phyloP scores from a whole-genome alignment of 179 eudicot genomes.

The Patellifolia procumbens region DNA sequence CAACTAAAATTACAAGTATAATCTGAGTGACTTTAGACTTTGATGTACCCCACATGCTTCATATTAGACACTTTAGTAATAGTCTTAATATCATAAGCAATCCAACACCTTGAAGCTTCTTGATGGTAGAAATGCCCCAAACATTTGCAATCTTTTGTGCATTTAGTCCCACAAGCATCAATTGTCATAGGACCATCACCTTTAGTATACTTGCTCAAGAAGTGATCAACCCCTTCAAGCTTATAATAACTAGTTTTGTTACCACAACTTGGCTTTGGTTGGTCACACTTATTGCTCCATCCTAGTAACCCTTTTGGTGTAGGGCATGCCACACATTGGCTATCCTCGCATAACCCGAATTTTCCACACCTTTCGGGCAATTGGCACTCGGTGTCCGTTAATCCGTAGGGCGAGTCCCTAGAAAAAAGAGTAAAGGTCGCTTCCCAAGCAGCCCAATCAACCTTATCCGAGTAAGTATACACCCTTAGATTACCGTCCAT shows the following conservation, averaged over 20 bases:
- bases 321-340: constrained; percentile 67
- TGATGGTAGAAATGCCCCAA: constrained; percentile 49
- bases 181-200: constrained; percentile 49
- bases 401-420: constrained; percentile 20
- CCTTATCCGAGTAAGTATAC: constrained; percentile 37
- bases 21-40: constrained; percentile 2
- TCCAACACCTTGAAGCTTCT: constrained; percentile 54
- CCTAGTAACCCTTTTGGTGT: constrained; percentile 47
- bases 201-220: constrained; percentile 39
- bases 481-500: constrained; percentile 47
- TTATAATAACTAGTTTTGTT: constrained; percentile 34
- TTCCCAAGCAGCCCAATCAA: constrained; percentile 36
- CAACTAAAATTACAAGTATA: not conserved
- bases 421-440: constrained; percentile 34
- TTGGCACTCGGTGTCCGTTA: constrained; percentile 45
- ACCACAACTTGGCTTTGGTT: constrained; percentile 37
- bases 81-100: constrained; percentile 51
- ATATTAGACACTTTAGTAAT: constrained; percentile 37
- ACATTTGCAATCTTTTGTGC: constrained; percentile 60
- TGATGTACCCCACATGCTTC: constrained; percentile 49
- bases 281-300: constrained; percentile 53
- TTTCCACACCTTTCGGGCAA: constrained; percentile 47
- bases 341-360: constrained; percentile 55
- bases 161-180: constrained; percentile 40
- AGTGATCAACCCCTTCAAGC: constrained; percentile 53